Conservation (phyloP, 148 eudicot genomes). For the Fagopyrum homotropicum region DNA sequence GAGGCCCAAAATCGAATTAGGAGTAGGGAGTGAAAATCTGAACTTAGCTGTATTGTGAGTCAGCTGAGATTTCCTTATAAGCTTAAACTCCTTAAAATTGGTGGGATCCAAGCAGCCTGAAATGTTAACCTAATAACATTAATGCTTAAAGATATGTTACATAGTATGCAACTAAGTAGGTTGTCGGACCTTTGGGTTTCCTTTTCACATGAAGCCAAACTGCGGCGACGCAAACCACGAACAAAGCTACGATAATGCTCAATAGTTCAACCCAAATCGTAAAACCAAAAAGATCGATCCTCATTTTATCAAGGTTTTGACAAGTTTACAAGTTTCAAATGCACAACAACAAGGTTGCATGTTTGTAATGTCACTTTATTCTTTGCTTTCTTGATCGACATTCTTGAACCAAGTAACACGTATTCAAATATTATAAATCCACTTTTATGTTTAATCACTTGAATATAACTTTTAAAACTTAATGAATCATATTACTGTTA, state of each 20-base stretch:
- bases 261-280: not conserved
- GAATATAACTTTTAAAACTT: no score
- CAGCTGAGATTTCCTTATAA: slow-evolving; percentile 29
- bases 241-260: slow-evolving; percentile 20
- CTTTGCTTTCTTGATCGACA: not conserved
- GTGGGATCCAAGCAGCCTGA: slow-evolving; percentile 35
- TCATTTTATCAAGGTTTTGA: not conserved
- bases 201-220: slow-evolving; percentile 18
- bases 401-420: not conserved
- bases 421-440: not conserved
- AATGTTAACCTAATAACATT: not conserved
- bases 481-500: no score
- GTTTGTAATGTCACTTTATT: not conserved
- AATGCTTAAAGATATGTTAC: not conserved
- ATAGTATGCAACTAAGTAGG: not conserved
- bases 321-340: not conserved
- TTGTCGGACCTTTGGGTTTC: slow-evolving; percentile 24
- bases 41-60: slow-evolving; percentile 35
- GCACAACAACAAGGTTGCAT: not conserved
- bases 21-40: slow-evolving; percentile 35
- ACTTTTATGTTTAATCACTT: not conserved
- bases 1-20: slow-evolving; percentile 36
- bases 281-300: not conserved
- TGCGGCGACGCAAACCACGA: slow-evolving; percentile 15
- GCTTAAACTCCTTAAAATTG: slow-evolving; percentile 33